Conservation (phyloP, 2,329 filamentous ascomycete genomes). For the Ustilaginoidea virens region DNA sequence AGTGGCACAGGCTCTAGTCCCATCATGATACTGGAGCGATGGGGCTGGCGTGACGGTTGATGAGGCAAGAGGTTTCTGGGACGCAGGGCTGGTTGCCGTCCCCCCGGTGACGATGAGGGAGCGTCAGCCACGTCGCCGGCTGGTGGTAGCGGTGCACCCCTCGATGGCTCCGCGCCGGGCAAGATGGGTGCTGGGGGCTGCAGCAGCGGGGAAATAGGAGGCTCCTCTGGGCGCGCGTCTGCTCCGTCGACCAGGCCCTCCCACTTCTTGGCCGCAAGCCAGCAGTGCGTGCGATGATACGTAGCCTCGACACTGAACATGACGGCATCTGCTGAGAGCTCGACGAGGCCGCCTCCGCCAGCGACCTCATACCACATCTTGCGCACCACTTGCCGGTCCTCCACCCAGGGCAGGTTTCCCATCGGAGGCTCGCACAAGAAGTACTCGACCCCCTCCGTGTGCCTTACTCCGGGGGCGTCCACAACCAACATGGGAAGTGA, state of each 20-base stretch:
- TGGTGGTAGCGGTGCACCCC: conserved; percentile 9
- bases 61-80: conserved; percentile 23
- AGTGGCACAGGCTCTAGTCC: conserved; percentile 27
- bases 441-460: conserved; percentile 61
- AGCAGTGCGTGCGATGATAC: conserved; percentile 42
- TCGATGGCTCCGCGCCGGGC: conserved; percentile 13
- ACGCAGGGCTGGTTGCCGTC: conserved; percentile 14
- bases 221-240: conserved; percentile 14
- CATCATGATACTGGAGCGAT: conserved; percentile 27
- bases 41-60: conserved; percentile 17
- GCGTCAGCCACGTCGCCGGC: conserved; percentile 9
- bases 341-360: conserved; percentile 41
- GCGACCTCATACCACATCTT: conserved; percentile 64
- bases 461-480: conserved; percentile 55
- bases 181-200: conserved; percentile 23
- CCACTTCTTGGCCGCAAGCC: conserved; percentile 37
- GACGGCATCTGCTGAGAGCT: conserved; percentile 43
- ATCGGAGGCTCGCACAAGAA: conserved; percentile 66
- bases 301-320: conserved; percentile 46
- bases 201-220: conserved; percentile 22
- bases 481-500: conserved; percentile 63
- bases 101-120: conserved; percentile 13
- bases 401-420: conserved; percentile 59
- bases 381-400: conserved; percentile 44
- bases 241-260: conserved; percentile 21